These are phyloP conservation scores for Calocybe cyanea DNA, from an alignment of 768 basidiomycete genomes.

Conservation along the genomic window DNA sequence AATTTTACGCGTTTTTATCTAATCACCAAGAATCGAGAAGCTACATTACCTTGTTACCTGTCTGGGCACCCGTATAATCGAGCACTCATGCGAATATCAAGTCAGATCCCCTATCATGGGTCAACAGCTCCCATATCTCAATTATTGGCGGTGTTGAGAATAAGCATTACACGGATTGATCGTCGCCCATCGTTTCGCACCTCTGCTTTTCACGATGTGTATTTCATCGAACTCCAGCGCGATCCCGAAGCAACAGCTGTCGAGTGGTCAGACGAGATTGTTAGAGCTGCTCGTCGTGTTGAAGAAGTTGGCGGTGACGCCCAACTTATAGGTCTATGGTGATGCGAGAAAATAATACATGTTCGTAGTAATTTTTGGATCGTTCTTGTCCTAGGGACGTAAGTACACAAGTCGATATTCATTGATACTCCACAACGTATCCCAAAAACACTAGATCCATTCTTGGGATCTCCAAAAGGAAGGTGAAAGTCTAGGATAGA, in stretches of 20 bases:
- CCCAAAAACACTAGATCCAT: background rate
- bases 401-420: background rate
- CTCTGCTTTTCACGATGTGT: slow-evolving; percentile 52
- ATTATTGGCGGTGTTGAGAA: slow-evolving; percentile 32
- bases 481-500: background rate
- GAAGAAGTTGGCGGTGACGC: slow-evolving; percentile 30
- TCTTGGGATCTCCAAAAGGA: background rate
- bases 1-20: slow-evolving; percentile 73
- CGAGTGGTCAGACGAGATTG: slow-evolving; percentile 31
- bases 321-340: slow-evolving; percentile 47
- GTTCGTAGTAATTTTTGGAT: background rate
- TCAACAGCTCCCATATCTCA: slow-evolving; percentile 21
- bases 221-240: slow-evolving; percentile 58
- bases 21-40: slow-evolving; percentile 35
- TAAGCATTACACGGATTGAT: slow-evolving; percentile 53
- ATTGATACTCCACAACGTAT: background rate
- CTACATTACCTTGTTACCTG: slow-evolving; percentile 7
- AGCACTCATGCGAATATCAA: slow-evolving; percentile 30
- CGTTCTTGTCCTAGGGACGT: no score
- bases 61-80: slow-evolving; percentile 14
- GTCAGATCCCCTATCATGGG: slow-evolving; percentile 8
- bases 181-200: slow-evolving; percentile 51
- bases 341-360: background rate
- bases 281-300: slow-evolving; percentile 31
- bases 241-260: slow-evolving; percentile 3